Evolutionary conservation across 495 filamentous ascomycete species (phyloP), one percentile per base, ranked within the genome.

Genomic region (Sabuloglossum arenarium): DNA sequence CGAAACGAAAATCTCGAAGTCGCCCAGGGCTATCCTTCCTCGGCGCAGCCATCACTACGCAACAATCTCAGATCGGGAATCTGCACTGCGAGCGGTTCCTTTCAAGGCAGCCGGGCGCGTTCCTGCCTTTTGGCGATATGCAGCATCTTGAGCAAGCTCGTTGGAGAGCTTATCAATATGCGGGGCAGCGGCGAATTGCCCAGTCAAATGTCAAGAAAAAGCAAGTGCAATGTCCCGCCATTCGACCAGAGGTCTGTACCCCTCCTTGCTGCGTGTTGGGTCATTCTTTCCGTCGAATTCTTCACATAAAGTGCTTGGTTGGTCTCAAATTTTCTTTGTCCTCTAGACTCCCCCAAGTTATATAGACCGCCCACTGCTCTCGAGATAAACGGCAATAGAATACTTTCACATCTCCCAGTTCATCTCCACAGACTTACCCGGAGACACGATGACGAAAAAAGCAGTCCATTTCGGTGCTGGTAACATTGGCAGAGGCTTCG

Each of bases 391-490:
- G n/a, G n/a, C n/a, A n/a, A 39, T 39, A 8, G 16, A 8, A 39
- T 16, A 8, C 16, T 39, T 8, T 39, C 8, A 39, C 8, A 8
- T 8, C 34, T n/a, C 45, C 24, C 45, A 24, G 8, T n/a, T 46
- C 16, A 46, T 6, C 14, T 9, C 24, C 23, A 47, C 24, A 19
- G 9, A 8, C n/a, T n/a, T 47, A 23, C 24, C 2, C 45, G 9
- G 19, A n/a, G 24, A 24, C 51, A 73, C 58, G 60, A 81, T 80
- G 77, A 70, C 67, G 53, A 86, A 85, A 70, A 93, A 87, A 66
- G 87, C 86, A 54, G 78, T 95, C 62, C 88, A 95, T 70, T 95
- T 95, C 62, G 88, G 88, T 57, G 88, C 88, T 64, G 88, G 88
- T 63, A 94, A 94, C 75, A 94, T 95, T 68, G 81, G 73, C 65